A percentile compares a stretch with the other conserved stretches of the same genome.
These are phyloP conservation scores for Colletotrichum chlorophyti DNA, from an alignment of 2,329 filamentous ascomycete species.

Conservation along the genomic window DNA sequence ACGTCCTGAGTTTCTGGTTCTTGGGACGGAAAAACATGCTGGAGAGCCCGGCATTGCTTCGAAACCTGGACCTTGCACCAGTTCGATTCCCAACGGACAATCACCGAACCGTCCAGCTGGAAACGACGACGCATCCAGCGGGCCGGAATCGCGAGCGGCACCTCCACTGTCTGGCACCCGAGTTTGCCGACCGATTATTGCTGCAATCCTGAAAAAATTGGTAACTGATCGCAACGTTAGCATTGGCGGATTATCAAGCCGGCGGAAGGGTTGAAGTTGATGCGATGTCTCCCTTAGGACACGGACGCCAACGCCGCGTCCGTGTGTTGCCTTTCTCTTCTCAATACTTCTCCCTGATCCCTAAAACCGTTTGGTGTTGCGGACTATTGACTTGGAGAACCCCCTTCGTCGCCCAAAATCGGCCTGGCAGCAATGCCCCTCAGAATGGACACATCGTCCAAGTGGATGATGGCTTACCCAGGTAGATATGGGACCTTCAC, in stretches of 20 bases:
- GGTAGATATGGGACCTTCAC: background rate
- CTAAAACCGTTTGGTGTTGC: background rate
- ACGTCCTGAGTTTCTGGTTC: slow-evolving; percentile 15
- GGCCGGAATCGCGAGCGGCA: no score
- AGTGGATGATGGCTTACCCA: background rate
- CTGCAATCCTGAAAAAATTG: no score
- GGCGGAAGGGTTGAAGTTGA: background rate
- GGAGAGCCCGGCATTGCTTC: slow-evolving; percentile 20
- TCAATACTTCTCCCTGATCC: slow-evolving; percentile 19
- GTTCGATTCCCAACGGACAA: slow-evolving; percentile 8
- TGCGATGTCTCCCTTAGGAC: slow-evolving; percentile 20
- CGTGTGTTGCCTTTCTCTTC: background rate
- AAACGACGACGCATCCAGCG: no score
- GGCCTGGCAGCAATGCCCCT: no score
- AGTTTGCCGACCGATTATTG: no score
- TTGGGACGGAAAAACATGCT: slow-evolving; percentile 24
- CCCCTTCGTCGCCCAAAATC: background rate
- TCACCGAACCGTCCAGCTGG: slow-evolving; percentile 5
- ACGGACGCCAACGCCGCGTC: slow-evolving; percentile 1
- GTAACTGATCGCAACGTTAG: background rate
- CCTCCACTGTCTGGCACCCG: background rate
- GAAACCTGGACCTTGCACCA: slow-evolving; percentile 29
- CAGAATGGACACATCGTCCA: background rate
- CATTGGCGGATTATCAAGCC: background rate
- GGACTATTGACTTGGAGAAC: slow-evolving; percentile 18